Evolutionary conservation across 192 early-diverging fungal genomes (phyloP).

Genomic region (Dissophora ornata): DNA sequence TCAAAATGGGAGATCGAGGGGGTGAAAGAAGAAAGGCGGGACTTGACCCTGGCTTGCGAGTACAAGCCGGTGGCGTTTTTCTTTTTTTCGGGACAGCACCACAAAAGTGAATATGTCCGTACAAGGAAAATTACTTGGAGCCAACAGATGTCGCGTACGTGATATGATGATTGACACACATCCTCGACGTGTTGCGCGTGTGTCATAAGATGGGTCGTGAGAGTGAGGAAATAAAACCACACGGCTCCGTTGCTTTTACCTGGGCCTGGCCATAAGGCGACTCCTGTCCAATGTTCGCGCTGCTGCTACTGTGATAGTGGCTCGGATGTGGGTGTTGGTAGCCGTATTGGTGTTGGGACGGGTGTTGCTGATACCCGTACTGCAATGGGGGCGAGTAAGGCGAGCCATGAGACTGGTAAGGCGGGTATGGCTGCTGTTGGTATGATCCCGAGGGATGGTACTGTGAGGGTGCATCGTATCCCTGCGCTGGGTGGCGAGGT

Average conservation of each 20-base stretch:
- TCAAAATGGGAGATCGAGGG: too few relatives aligned
- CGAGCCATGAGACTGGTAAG: slow-evolving; percentile 6
- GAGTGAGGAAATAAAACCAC: too few relatives aligned
- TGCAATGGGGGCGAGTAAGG: slow-evolving; percentile 14
- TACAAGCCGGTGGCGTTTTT: too few relatives aligned
- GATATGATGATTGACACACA: too few relatives aligned
- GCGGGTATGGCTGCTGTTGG: slow-evolving; percentile 3
- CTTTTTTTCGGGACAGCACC: too few relatives aligned
- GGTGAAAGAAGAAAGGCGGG: too few relatives aligned
- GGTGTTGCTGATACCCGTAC: slow-evolving; percentile 3
- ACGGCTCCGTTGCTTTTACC: slow-evolving; percentile 14
- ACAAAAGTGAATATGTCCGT: too few relatives aligned
- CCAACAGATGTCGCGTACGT: too few relatives aligned
- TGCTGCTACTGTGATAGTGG: slow-evolving; percentile 43
- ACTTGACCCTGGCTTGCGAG: too few relatives aligned
- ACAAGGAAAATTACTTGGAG: too few relatives aligned
- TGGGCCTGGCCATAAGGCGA: slow-evolving; percentile 21
- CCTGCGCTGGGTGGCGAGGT: not conserved
- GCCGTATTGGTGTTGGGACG: not conserved
- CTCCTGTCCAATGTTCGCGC: slow-evolving; percentile 36
- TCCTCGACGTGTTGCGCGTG: too few relatives aligned
- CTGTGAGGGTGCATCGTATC: slow-evolving; percentile 9
- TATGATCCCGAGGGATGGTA: slow-evolving; percentile 23
- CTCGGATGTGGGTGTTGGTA: slow-evolving; percentile 6
- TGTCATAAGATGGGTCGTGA: too few relatives aligned